Conservation (phyloP, 768 basidiomycete species). For the Leccinum aurantiacum region DNA sequence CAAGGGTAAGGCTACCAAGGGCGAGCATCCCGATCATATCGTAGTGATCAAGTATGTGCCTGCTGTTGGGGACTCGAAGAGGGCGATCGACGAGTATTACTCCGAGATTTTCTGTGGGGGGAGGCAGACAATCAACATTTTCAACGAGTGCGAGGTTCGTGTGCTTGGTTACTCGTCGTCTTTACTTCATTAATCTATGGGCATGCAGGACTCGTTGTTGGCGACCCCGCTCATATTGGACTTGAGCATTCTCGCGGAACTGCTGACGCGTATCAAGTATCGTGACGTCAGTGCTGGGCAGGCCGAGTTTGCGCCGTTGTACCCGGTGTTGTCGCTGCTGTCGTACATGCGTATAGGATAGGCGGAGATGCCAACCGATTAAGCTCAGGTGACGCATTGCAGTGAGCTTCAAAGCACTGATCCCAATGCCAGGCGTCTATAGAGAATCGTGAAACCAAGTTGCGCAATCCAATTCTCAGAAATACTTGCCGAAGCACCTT, state of each 20-base stretch:
- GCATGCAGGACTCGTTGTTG: constrained; percentile 79
- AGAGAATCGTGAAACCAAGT: too few relatives aligned
- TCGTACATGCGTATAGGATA: constrained; percentile 82
- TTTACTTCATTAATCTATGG: not conserved
- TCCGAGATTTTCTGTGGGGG: constrained; percentile 98
- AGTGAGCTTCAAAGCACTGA: too few relatives aligned
- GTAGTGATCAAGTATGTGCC: constrained; percentile 98
- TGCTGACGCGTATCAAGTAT: constrained; percentile 91
- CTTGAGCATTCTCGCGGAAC: constrained; percentile 87
- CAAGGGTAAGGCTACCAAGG: constrained; percentile 65
- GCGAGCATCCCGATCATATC: constrained; percentile 97
- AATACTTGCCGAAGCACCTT: constrained; percentile 61
- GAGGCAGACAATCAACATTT: constrained; percentile 90
- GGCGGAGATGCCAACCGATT: too few relatives aligned
- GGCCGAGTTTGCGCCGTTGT: constrained; percentile 76
- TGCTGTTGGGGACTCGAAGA: constrained; percentile 95
- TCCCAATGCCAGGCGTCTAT: too few relatives aligned
- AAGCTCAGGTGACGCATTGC: too few relatives aligned
- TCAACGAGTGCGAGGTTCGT: constrained; percentile 93
- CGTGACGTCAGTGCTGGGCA: constrained; percentile 49
- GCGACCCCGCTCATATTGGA: constrained; percentile 97
- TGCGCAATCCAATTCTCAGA: too few relatives aligned
- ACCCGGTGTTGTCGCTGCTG: constrained; percentile 89
- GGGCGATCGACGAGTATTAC: constrained; percentile 99
- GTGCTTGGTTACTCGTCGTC: rapidly evolving